Base-by-base conservation (phyloP, 306 rosid species). In the Vigna radiata region DNA sequence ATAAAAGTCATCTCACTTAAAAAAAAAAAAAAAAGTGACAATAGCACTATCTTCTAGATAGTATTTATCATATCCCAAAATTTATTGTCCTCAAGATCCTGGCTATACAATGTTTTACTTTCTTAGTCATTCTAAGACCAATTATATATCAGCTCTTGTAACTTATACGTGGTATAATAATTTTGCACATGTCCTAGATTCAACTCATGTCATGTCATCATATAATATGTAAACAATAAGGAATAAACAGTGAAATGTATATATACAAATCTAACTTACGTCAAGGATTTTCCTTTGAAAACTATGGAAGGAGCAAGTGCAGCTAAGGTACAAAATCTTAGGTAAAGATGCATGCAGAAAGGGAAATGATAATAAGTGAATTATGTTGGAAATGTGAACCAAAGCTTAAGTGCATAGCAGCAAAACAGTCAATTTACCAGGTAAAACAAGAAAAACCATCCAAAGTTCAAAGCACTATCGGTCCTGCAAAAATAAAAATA, bases 371-470 rank as follows among this genome's bases (percentile, higher is more conserved):
- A 19, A 19, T 19, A 19, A 19, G 21, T 19, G 21, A 19, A 19
- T 19, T 19, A 19, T 19, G 21, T 19, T 19, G n/a, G 8, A 37
- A 76, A 77, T 78, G 60, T 36, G 19, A 70, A 56, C 52, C 62
- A 62, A 68, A 70, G 46, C 56, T 66, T 49, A 59, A 15, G 29
- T 36, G 37, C 63, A 52, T 47, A 7, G 16, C 13, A 46, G 48
- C 46, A 64, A 64, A 47, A 37, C 12, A 70, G 66, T 62, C 64
- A 68, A 3, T 60, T 78, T 87, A 91, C 99, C 92, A 89, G 27
- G 89, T 95, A 95, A 77, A 92, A 89, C 87, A 95, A 0, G 88
- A 95, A 92, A 87, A 90, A 95, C 93, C 97, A 89, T 76, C 94
- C 94, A 70, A 72, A 95, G 59, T 85, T 92, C 71, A 95, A 39